These are phyloP conservation scores for Lasiosphaeria ovina DNA, from an alignment of 495 filamentous ascomycete species.

Conservation along the genomic window DNA sequence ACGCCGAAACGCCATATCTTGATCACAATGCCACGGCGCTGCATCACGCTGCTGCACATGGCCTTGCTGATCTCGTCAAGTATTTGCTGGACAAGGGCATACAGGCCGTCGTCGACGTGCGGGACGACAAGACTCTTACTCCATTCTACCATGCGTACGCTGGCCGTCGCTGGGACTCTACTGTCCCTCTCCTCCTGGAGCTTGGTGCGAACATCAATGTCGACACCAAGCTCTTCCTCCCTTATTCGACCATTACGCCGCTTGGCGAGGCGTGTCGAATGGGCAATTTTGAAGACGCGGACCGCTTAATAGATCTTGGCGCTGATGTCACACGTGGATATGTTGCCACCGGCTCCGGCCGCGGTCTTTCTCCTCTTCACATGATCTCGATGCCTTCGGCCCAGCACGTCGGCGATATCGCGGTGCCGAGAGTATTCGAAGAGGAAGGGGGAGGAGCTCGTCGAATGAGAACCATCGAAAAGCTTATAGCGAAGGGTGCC, in stretches of 20 bases:
- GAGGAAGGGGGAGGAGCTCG: slow-evolving; percentile 13
- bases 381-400: slow-evolving; percentile 35
- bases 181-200: slow-evolving; percentile 30
- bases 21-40: slow-evolving; percentile 23
- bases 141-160: slow-evolving; percentile 39
- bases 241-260: slow-evolving; percentile 34
- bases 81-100: slow-evolving; percentile 29
- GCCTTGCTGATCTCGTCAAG: slow-evolving; percentile 20
- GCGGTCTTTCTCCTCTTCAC: slow-evolving; percentile 29
- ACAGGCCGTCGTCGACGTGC: slow-evolving; percentile 28
- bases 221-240: slow-evolving; percentile 30
- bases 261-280: slow-evolving; percentile 38
- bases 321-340: slow-evolving; percentile 30
- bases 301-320: slow-evolving; percentile 33
- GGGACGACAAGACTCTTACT: slow-evolving; percentile 29
- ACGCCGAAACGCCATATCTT: not conserved
- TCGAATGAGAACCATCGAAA: slow-evolving; percentile 28
- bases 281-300: slow-evolving; percentile 31
- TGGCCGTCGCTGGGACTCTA: slow-evolving; percentile 29
- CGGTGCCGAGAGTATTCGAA: slow-evolving; percentile 13
- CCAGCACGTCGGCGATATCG: slow-evolving; percentile 2
- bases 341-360: slow-evolving; percentile 14
- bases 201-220: slow-evolving; percentile 36
- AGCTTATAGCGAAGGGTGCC: slow-evolving; percentile 31
- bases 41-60: slow-evolving; percentile 30